Percentiles rank a stretch among this genome's conserved stretches.
phyloP scores from a whole-genome alignment of 2,329 filamentous ascomycete genomes.

The Sporothrix dimorphospora region DNA sequence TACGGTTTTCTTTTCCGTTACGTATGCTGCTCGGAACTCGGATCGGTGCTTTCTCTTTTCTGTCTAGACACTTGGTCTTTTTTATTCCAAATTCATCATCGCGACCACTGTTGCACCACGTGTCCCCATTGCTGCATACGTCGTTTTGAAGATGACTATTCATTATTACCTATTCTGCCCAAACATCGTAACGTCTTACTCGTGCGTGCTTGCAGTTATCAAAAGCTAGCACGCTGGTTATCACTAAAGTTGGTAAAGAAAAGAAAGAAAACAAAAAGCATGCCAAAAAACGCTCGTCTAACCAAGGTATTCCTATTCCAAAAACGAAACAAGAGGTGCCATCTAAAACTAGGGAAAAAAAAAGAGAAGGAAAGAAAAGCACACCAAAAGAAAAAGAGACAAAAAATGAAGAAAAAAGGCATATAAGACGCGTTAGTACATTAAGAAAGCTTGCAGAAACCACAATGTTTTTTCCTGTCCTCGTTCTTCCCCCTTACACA shows the following conservation, averaged over 20 bases:
- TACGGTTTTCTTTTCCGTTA: neutral
- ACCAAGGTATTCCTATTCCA: constrained; percentile 17
- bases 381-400: neutral
- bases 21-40: neutral
- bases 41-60: neutral
- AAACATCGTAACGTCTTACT: neutral
- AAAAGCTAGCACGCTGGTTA: neutral
- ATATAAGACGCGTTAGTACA: neutral
- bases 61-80: neutral
- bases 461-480: neutral
- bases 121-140: neutral
- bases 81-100: neutral
- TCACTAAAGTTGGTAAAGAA: neutral
- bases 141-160: neutral
- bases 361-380: neutral
- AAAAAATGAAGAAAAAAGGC: neutral
- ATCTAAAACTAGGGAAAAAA: neutral
- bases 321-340: neutral
- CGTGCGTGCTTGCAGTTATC: neutral
- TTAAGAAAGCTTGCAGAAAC: neutral
- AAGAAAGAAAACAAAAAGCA: neutral
- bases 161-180: neutral
- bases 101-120: too few species aligned
- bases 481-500: constrained; percentile 2
- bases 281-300: neutral